These are phyloP conservation scores for Debaryomyces maramus DNA, from an alignment of 805 yeast species.

Conservation along the genomic window DNA sequence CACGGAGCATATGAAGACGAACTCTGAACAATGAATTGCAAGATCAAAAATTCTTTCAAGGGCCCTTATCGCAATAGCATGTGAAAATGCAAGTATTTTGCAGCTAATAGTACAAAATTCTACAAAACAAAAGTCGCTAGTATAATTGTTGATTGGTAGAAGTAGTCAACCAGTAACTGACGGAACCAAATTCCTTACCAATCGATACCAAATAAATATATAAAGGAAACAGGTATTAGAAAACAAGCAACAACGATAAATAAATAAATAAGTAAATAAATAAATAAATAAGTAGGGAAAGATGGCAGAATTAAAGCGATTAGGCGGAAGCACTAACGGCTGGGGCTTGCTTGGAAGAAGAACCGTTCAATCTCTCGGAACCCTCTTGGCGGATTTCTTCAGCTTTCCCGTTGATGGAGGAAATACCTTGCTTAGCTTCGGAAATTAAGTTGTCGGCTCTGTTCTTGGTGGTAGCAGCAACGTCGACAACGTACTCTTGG, in stretches of 20 bases:
- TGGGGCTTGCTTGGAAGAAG: constrained; percentile 11
- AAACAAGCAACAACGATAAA: not conserved
- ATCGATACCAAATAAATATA: too few relatives aligned
- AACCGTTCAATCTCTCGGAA: constrained; percentile 11
- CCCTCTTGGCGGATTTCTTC: constrained; percentile 11
- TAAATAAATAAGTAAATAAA: constrained; percentile 1
- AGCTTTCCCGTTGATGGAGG: constrained; percentile 11
- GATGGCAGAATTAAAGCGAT: not conserved
- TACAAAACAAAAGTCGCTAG: not conserved
- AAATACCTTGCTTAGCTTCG: constrained; percentile 20
- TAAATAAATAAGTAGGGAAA: not conserved
- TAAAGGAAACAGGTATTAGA: not conserved
- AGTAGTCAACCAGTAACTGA: not conserved
- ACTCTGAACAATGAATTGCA: too few relatives aligned
- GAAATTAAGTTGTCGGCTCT: constrained; percentile 32
- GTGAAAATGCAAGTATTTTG: not conserved
- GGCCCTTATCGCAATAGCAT: too few relatives aligned
- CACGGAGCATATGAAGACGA: too few relatives aligned
- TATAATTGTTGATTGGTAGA: not conserved
- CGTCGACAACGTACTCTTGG: constrained; percentile 38
- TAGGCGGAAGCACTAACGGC: constrained; percentile 26
- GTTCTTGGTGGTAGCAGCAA: constrained; percentile 32
- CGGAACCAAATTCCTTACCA: too few relatives aligned
- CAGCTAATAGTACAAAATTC: not conserved
- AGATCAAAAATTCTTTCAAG: too few relatives aligned